Base-by-base conservation (phyloP, 345 rosid genomes). In the Aurinia saxatilis region DNA sequence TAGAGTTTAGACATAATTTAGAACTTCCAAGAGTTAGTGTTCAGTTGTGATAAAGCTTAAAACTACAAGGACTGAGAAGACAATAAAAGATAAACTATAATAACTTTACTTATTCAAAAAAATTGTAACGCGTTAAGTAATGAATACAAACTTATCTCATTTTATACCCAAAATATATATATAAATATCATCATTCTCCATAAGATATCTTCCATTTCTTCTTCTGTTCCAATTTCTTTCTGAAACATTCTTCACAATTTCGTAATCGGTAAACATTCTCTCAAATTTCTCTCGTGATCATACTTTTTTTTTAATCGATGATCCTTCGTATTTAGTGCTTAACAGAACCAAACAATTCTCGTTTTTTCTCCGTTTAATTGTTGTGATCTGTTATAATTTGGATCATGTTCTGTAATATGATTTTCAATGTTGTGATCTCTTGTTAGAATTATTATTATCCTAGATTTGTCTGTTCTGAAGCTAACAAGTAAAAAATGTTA, bases 111-210 rank as follows among this genome's bases (percentile, higher is more conserved):
- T 11, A 49, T 58, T 67, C 65, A 49, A 58, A 67, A 58, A 67
- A 67, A 49, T 48, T 64, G 58, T 57, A 39, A 57, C 72, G 72
- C 65, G 72, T 67, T 42, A 51, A 68, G 48, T 44, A 60, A 68
- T 50, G 10, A 51, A 15, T 40, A 27, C 31, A 27, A 5, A 1
- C 31, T 27, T 27, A 27, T 27, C 31, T 6, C 25, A 21, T 21
- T 21, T 21, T 1, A 1, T 1, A 21, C 25, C 4, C 25, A 21
- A 21, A 21, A 21, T 67, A 57, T 57, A 55, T 57, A 57, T 38
- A 55, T 56, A 39, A n/a, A n/a, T 13, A 56, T 36, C 25, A 27
- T n/a, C 5, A 9, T 37, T 55, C 17, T 38, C 16, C 38, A 17
- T 50, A 10, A 14, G n/a, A n/a, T n/a, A n/a, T n/a, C n/a, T n/a